A percentile compares a stretch with the other conserved stretches of the same genome.
Evolutionary conservation across 257 asterid genomes (phyloP).

Genomic region (Ophiorrhiza pumila): DNA sequence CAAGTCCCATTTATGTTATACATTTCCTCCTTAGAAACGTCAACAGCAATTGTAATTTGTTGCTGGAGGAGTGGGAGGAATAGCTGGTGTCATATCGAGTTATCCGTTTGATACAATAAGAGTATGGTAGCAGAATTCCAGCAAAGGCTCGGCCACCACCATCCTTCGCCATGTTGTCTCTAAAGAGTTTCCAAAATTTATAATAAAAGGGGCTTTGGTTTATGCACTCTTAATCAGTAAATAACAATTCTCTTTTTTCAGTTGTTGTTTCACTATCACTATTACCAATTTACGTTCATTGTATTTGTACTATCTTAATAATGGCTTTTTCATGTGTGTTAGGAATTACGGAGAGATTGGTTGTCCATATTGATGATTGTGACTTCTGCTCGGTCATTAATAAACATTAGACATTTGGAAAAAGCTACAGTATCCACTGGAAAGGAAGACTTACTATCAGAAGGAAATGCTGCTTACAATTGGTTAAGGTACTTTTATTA

Average conservation of each 20-base stretch:
- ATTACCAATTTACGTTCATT: not conserved
- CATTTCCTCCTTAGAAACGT: too few species aligned
- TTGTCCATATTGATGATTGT: constrained; percentile 87
- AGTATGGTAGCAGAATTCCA: too few species aligned
- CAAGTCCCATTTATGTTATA: too few species aligned
- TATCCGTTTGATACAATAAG: too few species aligned
- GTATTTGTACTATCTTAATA: not conserved
- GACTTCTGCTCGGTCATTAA: constrained; percentile 96
- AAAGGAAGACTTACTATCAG: constrained; percentile 91
- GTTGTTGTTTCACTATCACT: not conserved
- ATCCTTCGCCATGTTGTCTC: too few species aligned
- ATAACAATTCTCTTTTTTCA: not conserved
- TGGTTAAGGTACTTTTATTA: constrained; percentile 78
- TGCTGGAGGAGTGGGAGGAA: too few species aligned
- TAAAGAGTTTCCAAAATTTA: not conserved
- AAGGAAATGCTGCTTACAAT: constrained; percentile 96
- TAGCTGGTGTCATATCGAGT: too few species aligned
- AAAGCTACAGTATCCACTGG: constrained; percentile 99
- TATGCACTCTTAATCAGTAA: not conserved
- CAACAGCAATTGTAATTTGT: too few species aligned
- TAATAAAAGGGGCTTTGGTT: not conserved
- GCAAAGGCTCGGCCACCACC: too few species aligned
- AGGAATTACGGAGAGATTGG: constrained; percentile 97
- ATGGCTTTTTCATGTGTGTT: constrained; percentile 13
- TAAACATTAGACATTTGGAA: constrained; percentile 92